phyloP scores from a whole-genome alignment of 2,329 filamentous ascomycete genomes.

The Aspergillus bombycis region DNA sequence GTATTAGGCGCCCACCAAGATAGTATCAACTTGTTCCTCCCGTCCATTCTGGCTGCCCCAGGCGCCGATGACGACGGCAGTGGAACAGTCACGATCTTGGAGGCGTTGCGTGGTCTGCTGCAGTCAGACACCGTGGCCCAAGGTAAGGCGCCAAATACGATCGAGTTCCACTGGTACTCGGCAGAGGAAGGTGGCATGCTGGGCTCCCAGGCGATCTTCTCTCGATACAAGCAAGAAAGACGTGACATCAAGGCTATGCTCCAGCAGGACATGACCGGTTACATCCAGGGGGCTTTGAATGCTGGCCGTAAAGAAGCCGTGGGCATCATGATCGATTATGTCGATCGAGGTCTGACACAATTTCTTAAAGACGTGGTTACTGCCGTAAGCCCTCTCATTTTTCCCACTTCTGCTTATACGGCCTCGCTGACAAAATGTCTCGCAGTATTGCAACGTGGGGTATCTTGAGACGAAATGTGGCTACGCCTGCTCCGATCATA shows the following conservation, averaged over 20 bases:
- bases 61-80: constrained; percentile 96
- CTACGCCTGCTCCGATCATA: constrained; percentile 77
- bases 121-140: constrained; percentile 69
- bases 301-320: constrained; percentile 82
- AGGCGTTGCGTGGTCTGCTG: constrained; percentile 82
- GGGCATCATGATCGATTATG: constrained; percentile 90
- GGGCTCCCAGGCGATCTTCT: constrained; percentile 88
- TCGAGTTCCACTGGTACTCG: constrained; percentile 97
- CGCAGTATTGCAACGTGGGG: constrained; percentile 81
- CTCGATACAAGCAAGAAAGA: constrained; percentile 71
- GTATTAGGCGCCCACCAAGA: constrained; percentile 93
- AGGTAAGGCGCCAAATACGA: constrained; percentile 77
- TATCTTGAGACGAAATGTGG: constrained; percentile 87
- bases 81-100: constrained; percentile 90
- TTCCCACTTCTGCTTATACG: neutral
- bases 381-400: constrained; percentile 49
- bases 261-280: constrained; percentile 98
- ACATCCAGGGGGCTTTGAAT: constrained; percentile 78
- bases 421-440: neutral
- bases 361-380: constrained; percentile 91
- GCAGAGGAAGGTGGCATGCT: constrained; percentile 87
- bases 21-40: constrained; percentile 90
- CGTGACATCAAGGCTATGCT: constrained; percentile 92
- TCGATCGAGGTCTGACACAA: constrained; percentile 76
- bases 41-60: constrained; percentile 79